Evolutionary conservation across 495 filamentous ascomycete genomes (phyloP), one percentile per base, ranked within the genome.

Genomic region (Wilcoxina mikolae): DNA sequence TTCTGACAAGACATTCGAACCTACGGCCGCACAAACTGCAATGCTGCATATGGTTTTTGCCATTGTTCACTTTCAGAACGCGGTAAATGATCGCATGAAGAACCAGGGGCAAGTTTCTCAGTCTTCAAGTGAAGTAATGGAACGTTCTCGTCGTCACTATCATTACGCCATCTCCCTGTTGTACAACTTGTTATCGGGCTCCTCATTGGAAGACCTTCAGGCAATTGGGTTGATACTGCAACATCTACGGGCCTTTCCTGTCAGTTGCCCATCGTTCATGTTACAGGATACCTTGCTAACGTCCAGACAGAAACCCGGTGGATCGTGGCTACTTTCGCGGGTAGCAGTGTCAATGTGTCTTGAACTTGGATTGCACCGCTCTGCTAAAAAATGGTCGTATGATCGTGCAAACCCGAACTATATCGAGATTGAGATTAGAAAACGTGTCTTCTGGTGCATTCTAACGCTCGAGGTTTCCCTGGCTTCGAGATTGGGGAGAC

Each of bases 231-330:
- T 89, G 69, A 77, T 90, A 45, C 77, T 75, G 44, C 60, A 73
- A 7, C 82, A 87, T 65, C 74, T 84, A 1, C 77, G 85, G 47
- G 80, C 76, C 58, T 83, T 86, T 51, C 83, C 85, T n/a, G n/a
- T n/a, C n/a, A n/a, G n/a, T n/a, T n/a, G n/a, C n/a, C n/a, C n/a
- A n/a, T n/a, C n/a, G n/a, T n/a, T n/a, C n/a, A n/a, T n/a, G n/a
- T n/a, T n/a, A n/a, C 60, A 73, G 5, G 81, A 87, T 65, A 74
- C n/a, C n/a, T n/a, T n/a, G n/a, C n/a, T n/a, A n/a, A n/a, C n/a
- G n/a, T n/a, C n/a, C n/a, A n/a, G n/a, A n/a, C n/a, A n/a, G n/a
- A 85, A 86, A 59, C 84, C 85, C 24, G 83, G 80, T 23, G 79
- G 81, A 49, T 80, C 79, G 22, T 80, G 76, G 70, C 74, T 80